A percentile compares a stretch with the other conserved stretches of the same genome.
These are phyloP conservation scores for Phytophthora cactorum DNA, from an alignment of 352 stramenopile species.

Conservation along the genomic window DNA sequence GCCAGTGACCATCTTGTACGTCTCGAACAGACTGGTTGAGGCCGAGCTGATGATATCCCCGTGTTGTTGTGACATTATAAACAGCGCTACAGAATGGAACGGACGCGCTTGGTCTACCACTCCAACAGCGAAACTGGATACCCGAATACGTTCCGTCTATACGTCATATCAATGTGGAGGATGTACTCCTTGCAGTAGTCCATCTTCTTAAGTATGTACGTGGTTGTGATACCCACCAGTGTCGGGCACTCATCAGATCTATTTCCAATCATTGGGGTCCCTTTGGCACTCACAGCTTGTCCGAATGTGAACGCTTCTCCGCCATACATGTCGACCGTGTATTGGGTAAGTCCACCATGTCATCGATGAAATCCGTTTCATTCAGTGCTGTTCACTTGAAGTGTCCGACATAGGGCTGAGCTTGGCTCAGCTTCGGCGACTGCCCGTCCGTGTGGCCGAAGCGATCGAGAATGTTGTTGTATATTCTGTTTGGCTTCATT, in stretches of 20 bases:
- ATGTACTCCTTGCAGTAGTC: neutral
- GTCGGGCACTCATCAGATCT: slow-evolving; percentile 3
- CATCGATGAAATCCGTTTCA: neutral
- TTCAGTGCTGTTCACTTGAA: neutral
- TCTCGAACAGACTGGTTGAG: neutral
- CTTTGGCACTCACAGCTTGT: neutral
- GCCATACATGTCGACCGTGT: neutral
- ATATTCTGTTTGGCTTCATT: slow-evolving; percentile 10
- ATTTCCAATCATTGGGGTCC: neutral
- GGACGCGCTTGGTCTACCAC: neutral
- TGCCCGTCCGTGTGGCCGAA: slow-evolving; percentile 3
- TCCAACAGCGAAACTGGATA: neutral
- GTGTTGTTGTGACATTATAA: neutral
- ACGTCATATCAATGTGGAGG: slow-evolving; percentile 11
- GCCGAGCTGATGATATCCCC: neutral
- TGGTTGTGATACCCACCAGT: slow-evolving; percentile 7
- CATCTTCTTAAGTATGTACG: slow-evolving; percentile 13
- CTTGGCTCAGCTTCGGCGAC: neutral
- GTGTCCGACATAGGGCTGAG: slow-evolving; percentile 1
- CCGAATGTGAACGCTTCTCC: slow-evolving; percentile 4
- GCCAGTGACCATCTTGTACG: neutral
- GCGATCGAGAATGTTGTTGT: slow-evolving; percentile 10
- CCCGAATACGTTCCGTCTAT: neutral
- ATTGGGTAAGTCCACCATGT: neutral
- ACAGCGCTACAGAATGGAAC: neutral